Evolutionary conservation across 75 land plant genomes (phyloP).

Genomic region (Isoetes taiwanensis): DNA sequence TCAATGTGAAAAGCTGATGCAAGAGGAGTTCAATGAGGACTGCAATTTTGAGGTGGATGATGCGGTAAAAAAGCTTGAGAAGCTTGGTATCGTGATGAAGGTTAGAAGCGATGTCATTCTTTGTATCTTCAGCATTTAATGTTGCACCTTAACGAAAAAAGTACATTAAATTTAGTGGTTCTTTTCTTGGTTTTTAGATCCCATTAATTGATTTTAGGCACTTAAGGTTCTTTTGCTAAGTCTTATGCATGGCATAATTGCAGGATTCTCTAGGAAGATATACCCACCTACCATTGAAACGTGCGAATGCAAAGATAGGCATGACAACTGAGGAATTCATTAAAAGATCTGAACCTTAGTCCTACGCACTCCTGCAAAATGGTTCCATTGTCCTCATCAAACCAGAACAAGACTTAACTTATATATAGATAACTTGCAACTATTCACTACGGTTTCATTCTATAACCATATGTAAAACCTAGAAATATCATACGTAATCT

Average conservation of each 20-base stretch:
- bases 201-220: neutral
- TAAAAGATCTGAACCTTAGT: slow-evolving; percentile 31
- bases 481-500: too few species aligned
- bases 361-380: too few species aligned
- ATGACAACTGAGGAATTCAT: slow-evolving; percentile 85
- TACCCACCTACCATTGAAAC: slow-evolving; percentile 44
- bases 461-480: too few species aligned
- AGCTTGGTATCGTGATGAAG: slow-evolving; percentile 60
- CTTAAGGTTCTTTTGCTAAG: neutral
- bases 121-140: neutral
- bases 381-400: slow-evolving; percentile 10
- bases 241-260: neutral
- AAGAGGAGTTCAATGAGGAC: slow-evolving; percentile 53
- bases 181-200: slow-evolving; percentile 4
- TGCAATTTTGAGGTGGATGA: slow-evolving; percentile 94
- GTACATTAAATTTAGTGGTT: neutral
- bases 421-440: neutral
- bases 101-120: too few species aligned
- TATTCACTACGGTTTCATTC: neutral
- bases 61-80: slow-evolving; percentile 72
- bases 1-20: slow-evolving; percentile 65
- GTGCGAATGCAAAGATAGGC: slow-evolving; percentile 84
- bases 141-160: too few species aligned
- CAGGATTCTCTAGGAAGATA: slow-evolving; percentile 73
- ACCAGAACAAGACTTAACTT: neutral